Percentiles rank a stretch among this genome's conserved stretches.
These are phyloP conservation scores for Alternaria viburni DNA, from an alignment of 2,329 filamentous ascomycete species.

Conservation along the genomic window DNA sequence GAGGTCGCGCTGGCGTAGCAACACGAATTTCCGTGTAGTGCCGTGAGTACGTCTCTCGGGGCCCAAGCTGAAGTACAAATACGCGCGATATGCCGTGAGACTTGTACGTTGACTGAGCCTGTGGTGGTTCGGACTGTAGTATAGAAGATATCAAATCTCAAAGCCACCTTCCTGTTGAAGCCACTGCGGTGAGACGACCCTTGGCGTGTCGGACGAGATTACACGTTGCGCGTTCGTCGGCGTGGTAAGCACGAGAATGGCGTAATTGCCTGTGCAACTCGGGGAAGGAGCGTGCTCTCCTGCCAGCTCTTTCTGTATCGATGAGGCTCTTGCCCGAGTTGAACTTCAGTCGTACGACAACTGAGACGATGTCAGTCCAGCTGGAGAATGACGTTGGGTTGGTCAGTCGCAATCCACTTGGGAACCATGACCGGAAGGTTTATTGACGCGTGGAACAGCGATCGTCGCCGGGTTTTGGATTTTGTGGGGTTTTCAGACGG, in stretches of 20 bases:
- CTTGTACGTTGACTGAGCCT: background rate
- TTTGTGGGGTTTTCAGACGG: background rate
- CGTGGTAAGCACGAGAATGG: slow-evolving; percentile 4
- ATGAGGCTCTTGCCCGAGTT: background rate
- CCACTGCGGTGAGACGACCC: slow-evolving; percentile 5
- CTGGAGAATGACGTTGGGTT: background rate
- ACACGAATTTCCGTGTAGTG: background rate
- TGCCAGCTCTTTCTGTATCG: background rate
- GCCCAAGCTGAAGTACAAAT: background rate
- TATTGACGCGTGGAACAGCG: slow-evolving; percentile 18
- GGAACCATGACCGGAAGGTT: slow-evolving; percentile 3
- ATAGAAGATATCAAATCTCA: background rate
- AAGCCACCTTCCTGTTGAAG: background rate
- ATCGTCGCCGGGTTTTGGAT: background rate
- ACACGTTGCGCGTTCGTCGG: background rate
- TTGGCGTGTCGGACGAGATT: background rate
- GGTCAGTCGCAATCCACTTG: background rate
- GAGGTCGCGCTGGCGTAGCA: background rate
- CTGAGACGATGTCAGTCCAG: slow-evolving; percentile 1
- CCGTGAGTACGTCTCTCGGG: background rate
- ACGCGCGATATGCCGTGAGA: background rate
- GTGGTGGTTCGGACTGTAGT: background rate
- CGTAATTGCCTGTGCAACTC: slow-evolving; percentile 8
- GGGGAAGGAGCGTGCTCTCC: background rate
- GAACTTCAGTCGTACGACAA: background rate